Base-by-base conservation (phyloP, 1,284 basidiomycete genomes). In the Puccinia horiana region DNA sequence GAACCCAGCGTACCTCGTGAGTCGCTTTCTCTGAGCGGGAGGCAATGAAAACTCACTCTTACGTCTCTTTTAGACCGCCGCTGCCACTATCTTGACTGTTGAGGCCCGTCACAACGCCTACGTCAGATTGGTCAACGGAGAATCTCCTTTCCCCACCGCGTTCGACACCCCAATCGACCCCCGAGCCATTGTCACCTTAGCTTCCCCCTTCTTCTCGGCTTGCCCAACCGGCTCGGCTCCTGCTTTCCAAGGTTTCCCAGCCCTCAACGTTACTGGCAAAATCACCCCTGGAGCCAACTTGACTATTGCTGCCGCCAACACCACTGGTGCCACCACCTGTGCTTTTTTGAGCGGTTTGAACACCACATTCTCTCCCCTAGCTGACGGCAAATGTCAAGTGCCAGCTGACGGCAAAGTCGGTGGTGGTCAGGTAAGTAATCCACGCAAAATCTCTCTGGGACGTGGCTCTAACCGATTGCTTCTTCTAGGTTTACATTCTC, bases 1-100 rank as follows among this genome's bases (percentile, higher is more conserved):
- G 20, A 85, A 86, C 32, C 44, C 58, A 29, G 56, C 18, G 40
- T 75, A 56, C 35, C 29, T 72, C 14, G 65, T 56, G 40, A 16
- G 75, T 78, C 37, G 32, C 49, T 47, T 58, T 29, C 11, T 20
- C 0, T 23, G n/a, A 29, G 9, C 23, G 29, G 9, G 18, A 8
- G 20, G 29, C 11, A 70, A 3, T 58, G 11, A n/a, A 11, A 47
- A 26, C 16, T 18, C 2, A 11, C 4, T 29, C 18, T 9, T 29
- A n/a, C 70, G 4, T 16, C 47, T 3, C n/a, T 29, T 65, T 35
- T 26, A 80, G 83, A 88, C 88, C 11, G 88, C 88, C n/a, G 88
- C 88, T 3, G 88, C 76, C 11, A 83, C 86, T 56, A 86, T 88
- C 82, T 83, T 88, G 42, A 85, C 87, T 18, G 86, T 86, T 40